Percentiles rank a stretch among this genome's conserved stretches.
phyloP scores from a whole-genome alignment of 2,329 filamentous ascomycete genomes.

The Lecanosticta acicola region DNA sequence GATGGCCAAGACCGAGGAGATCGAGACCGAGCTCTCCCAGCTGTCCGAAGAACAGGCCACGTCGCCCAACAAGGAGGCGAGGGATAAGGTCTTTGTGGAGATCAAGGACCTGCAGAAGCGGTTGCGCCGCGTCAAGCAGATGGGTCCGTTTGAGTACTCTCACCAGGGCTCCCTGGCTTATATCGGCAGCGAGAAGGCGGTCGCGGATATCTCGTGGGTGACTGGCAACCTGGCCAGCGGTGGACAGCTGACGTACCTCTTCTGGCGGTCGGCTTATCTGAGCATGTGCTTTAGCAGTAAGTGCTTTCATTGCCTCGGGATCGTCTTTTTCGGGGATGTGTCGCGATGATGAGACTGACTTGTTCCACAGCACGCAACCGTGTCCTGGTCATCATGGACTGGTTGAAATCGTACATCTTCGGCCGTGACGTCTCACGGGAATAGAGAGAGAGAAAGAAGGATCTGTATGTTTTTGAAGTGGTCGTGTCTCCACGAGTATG shows the following conservation, averaged over 20 bases:
- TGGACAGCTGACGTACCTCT: conserved; percentile 84
- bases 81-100: conserved; percentile 58
- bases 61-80: conserved; percentile 57
- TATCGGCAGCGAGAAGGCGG: conserved; percentile 96
- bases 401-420: conserved; percentile 95
- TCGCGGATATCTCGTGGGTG: conserved; percentile 95
- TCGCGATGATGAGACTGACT: too few relatives aligned
- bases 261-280: conserved; percentile 96
- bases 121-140: conserved; percentile 81
- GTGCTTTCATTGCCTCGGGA: too few relatives aligned
- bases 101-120: conserved; percentile 85
- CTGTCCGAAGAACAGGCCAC: conserved; percentile 59
- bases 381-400: conserved; percentile 86
- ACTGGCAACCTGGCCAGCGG: conserved; percentile 93
- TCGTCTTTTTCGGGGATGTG: too few relatives aligned
- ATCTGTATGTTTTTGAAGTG: too few relatives aligned
- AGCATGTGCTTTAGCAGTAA: conserved; percentile 99
- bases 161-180: conserved; percentile 96
- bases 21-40: conserved; percentile 68
- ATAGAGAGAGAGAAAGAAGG: conserved; percentile 35
- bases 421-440: conserved; percentile 89
- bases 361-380: conserved; percentile 71
- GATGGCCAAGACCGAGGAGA: conserved; percentile 87
- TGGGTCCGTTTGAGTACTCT: conserved; percentile 97
- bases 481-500: too few relatives aligned